phyloP scores from a whole-genome alignment of 768 basidiomycete genomes.

The Dictyophora rubrovolvata region DNA sequence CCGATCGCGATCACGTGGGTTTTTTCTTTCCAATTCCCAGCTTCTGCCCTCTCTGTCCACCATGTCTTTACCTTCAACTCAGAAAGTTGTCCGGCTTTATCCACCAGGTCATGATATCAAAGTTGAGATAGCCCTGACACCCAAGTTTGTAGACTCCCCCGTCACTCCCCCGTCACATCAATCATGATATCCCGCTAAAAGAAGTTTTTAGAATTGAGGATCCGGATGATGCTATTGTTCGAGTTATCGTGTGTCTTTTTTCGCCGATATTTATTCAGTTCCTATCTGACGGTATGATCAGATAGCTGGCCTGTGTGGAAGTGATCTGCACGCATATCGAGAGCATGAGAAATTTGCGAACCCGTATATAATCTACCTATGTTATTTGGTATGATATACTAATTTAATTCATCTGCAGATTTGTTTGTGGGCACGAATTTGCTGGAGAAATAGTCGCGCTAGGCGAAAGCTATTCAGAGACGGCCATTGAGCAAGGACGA shows the following conservation, averaged over 20 bases:
- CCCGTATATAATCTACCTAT: constrained; percentile 32
- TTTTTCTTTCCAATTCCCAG: background rate
- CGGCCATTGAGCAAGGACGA: constrained; percentile 30
- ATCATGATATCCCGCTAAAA: background rate
- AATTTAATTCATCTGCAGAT: constrained; percentile 26
- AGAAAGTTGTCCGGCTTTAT: constrained; percentile 11
- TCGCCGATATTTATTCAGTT: no score
- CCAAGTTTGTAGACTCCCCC: background rate
- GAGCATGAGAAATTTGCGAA: constrained; percentile 45
- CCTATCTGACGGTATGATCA: background rate
- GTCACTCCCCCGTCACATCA: no score
- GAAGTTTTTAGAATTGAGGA: constrained; percentile 43
- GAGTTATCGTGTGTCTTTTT: constrained; percentile 44
- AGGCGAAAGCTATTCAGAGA: constrained; percentile 43
- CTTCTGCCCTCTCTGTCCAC: background rate
- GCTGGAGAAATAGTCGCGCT: constrained; percentile 62
- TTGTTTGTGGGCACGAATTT: constrained; percentile 68
- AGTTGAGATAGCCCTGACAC: constrained; percentile 8
- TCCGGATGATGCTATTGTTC: constrained; percentile 71
- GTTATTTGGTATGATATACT: constrained; percentile 6
- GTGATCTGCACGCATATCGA: constrained; percentile 67
- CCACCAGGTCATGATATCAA: constrained; percentile 8
- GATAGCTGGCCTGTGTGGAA: constrained; percentile 32
- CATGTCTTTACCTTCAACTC: constrained; percentile 5
- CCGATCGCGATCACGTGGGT: background rate